phyloP scores from a whole-genome alignment of 108 stramenopile species.

The Cyclostephanos tholiformis region DNA sequence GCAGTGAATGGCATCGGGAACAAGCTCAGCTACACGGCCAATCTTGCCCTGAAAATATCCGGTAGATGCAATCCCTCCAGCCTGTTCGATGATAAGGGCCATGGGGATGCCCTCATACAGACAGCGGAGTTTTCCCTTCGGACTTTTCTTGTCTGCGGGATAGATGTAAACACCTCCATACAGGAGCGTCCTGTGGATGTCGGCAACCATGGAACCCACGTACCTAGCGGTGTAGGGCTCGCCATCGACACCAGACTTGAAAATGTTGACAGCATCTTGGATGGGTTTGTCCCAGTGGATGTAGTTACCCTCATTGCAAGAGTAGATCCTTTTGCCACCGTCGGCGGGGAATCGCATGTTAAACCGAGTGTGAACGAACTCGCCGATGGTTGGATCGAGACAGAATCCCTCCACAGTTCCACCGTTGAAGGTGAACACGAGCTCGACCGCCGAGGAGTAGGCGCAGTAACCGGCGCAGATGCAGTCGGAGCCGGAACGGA shows the following conservation, averaged over 20 bases:
- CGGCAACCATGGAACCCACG: conserved; percentile 99
- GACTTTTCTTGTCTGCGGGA: conserved; percentile 94
- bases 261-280: conserved; percentile 84
- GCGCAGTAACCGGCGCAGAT: conserved; percentile 95
- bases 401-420: conserved; percentile 95
- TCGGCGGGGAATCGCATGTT: conserved; percentile 90
- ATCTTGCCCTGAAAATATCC: conserved; percentile 94
- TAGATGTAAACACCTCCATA: conserved; percentile 99
- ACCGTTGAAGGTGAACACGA: conserved; percentile 93
- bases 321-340: conserved; percentile 95
- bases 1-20: conserved; percentile 93
- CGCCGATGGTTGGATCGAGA: conserved; percentile 97
- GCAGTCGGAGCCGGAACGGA: conserved; percentile 92
- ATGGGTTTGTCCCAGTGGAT: conserved; percentile 94
- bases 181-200: conserved; percentile 98
- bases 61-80: conserved; percentile 95
- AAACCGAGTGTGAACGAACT: conserved; percentile 95
- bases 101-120: conserved; percentile 99
- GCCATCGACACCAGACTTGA: conserved; percentile 74
- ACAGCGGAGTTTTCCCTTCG: conserved; percentile 95
- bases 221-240: conserved; percentile 93
- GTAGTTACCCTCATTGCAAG: conserved; percentile 97
- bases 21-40: conserved; percentile 89
- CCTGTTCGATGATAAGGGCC: conserved; percentile 98
- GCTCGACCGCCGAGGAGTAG: conserved; percentile 88